Conservation (phyloP, 345 rosid genomes). For the Theobroma cacao region DNA sequence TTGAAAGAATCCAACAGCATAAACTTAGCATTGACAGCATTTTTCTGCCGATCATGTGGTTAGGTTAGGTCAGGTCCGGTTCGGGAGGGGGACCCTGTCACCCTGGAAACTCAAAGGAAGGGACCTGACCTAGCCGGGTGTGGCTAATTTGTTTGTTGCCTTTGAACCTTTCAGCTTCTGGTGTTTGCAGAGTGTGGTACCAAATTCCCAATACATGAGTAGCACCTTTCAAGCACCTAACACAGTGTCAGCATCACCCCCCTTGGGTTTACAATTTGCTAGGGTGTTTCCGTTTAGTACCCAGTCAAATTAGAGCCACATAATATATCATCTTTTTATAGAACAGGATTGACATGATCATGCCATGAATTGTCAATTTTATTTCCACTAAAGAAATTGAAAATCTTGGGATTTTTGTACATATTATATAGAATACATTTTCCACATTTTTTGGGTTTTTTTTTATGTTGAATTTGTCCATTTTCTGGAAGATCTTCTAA, state of each 20-base stretch:
- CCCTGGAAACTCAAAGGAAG: neutral
- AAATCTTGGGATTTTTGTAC: too few relatives aligned
- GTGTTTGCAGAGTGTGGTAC: neutral
- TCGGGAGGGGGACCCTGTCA: neutral
- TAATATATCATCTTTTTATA: too few relatives aligned
- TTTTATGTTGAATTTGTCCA: neutral
- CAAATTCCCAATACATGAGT: neutral
- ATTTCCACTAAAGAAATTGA: too few relatives aligned
- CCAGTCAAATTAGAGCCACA: neutral
- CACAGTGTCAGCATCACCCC: neutral
- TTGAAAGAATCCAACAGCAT: too few relatives aligned
- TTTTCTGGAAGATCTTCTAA: neutral
- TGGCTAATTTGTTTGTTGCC: neutral
- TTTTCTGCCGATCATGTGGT: too few relatives aligned
- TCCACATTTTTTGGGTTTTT: too few relatives aligned
- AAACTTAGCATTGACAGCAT: neutral
- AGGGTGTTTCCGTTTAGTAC: too few relatives aligned
- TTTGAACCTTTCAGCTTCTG: neutral
- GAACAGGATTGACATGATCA: too few relatives aligned
- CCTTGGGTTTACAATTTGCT: neutral
- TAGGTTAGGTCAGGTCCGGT: neutral
- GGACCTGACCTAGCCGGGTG: neutral
- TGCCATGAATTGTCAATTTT: too few relatives aligned
- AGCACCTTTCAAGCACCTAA: neutral
- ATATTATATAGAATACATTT: too few relatives aligned